Evolutionary conservation across 371 early-diverging fungal species (phyloP).

Genomic region (Mucor piriformis): DNA sequence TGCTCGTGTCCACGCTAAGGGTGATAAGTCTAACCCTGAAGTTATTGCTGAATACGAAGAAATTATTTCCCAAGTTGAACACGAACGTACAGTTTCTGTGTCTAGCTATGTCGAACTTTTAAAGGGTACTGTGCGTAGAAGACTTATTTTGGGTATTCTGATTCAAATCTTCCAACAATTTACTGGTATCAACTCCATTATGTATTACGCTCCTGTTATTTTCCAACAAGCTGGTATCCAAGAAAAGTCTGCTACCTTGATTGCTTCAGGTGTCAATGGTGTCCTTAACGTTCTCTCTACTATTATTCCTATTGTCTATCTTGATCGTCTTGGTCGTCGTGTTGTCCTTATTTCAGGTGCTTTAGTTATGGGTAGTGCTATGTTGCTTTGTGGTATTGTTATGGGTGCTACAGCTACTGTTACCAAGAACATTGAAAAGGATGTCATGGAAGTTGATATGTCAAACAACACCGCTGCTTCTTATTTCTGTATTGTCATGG

Average conservation of each 20-base stretch:
- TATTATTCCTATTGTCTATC: slow-evolving; percentile 72
- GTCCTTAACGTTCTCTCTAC: slow-evolving; percentile 73
- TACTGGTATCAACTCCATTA: slow-evolving; percentile 59
- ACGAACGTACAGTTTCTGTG: slow-evolving; percentile 69
- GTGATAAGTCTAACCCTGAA: slow-evolving; percentile 54
- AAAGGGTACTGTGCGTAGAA: slow-evolving; percentile 58
- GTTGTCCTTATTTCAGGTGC: slow-evolving; percentile 49
- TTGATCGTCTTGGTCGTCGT: slow-evolving; percentile 54
- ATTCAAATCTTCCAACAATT: slow-evolving; percentile 72
- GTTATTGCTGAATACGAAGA: slow-evolving; percentile 79
- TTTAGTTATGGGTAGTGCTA: slow-evolving; percentile 43
- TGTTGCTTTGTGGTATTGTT: slow-evolving; percentile 52
- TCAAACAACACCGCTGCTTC: slow-evolving; percentile 40
- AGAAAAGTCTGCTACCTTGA: slow-evolving; percentile 52
- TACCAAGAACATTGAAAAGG: slow-evolving; percentile 4
- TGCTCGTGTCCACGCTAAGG: slow-evolving; percentile 70
- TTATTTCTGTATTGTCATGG: slow-evolving; percentile 55
- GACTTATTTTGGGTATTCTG: slow-evolving; percentile 70
- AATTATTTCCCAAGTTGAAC: slow-evolving; percentile 68
- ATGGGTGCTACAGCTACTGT: slow-evolving; percentile 38
- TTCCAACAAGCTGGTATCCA: slow-evolving; percentile 71
- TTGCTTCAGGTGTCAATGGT: slow-evolving; percentile 78
- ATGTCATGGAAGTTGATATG: slow-evolving; percentile 32
- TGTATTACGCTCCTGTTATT: slow-evolving; percentile 67
- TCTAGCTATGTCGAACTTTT: slow-evolving; percentile 77